These are phyloP conservation scores for Pseudisothecium myosuroides DNA, from an alignment of 225 moss, liverwort and hornwort genomes.

Conservation along the genomic window DNA sequence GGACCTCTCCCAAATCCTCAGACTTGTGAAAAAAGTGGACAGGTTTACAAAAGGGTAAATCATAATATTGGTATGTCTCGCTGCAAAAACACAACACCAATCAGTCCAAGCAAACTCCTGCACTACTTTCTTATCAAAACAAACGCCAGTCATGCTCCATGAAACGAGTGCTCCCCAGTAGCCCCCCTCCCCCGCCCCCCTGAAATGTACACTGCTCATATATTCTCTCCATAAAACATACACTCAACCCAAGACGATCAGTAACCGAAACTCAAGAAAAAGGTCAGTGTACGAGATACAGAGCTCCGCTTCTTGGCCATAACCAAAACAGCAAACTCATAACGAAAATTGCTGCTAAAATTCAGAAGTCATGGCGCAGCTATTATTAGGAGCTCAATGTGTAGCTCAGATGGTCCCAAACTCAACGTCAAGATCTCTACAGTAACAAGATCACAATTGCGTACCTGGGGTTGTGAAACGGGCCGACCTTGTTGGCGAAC, in stretches of 20 bases:
- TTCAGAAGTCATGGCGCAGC: neutral
- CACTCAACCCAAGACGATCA: neutral
- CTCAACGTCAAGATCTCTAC: neutral
- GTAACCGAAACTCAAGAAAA: neutral
- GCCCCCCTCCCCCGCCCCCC: neutral
- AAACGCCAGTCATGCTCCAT: neutral
- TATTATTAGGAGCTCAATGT: neutral
- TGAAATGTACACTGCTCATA: neutral
- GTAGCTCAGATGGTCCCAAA: neutral
- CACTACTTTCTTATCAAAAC: neutral
- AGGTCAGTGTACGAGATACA: neutral
- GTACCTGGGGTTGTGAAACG: constrained; percentile 76
- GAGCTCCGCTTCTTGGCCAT: neutral
- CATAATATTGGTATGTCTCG: constrained; percentile 98
- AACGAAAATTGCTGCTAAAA: neutral
- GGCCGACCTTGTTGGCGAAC: constrained; percentile 95
- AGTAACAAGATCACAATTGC: neutral
- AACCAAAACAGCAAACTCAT: neutral
- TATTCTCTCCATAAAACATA: neutral
- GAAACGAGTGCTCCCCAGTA: neutral
- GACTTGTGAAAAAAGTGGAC: constrained; percentile 55
- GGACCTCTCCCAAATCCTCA: constrained; percentile 87
- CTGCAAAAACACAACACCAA: constrained; percentile 21
- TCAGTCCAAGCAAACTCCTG: neutral
- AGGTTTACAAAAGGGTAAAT: constrained; percentile 86